Conservation (phyloP, 2,329 filamentous ascomycete genomes). For the Didymella exigua region DNA sequence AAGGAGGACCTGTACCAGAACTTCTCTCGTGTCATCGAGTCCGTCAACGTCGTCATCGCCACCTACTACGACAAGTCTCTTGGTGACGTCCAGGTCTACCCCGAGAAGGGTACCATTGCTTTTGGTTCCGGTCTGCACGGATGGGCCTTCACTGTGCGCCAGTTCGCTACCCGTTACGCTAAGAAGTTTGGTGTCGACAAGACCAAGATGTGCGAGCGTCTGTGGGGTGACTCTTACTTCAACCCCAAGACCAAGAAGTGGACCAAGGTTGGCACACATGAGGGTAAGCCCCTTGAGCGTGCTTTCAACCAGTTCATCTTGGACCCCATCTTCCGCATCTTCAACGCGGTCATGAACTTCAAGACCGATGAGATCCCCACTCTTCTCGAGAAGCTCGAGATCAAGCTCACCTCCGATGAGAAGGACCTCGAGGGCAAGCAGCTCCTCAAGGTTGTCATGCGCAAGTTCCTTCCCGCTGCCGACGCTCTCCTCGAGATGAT, state of each 20-base stretch:
- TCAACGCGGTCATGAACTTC: slow-evolving; percentile 95
- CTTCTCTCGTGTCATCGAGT: slow-evolving; percentile 99
- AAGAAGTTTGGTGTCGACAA: slow-evolving; percentile 99
- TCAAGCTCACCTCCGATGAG: slow-evolving; percentile 88
- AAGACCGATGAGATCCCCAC: slow-evolving; percentile 88
- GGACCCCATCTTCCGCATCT: slow-evolving; percentile 99
- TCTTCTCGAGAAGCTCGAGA: slow-evolving; percentile 89
- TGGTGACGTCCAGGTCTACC: slow-evolving; percentile 98
- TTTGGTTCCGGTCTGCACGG: slow-evolving; percentile 99
- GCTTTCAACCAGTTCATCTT: slow-evolving; percentile 99
- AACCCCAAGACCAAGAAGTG: slow-evolving; percentile 99
- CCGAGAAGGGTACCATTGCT: slow-evolving; percentile 94
- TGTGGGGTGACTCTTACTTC: slow-evolving; percentile 99
- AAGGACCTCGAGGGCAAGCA: slow-evolving; percentile 95
- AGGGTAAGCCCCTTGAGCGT: slow-evolving; percentile 92
- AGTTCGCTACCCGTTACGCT: slow-evolving; percentile 94
- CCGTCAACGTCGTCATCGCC: slow-evolving; percentile 99
- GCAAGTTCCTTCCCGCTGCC: slow-evolving; percentile 97
- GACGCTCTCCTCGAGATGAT: slow-evolving; percentile 99
- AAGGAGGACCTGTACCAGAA: slow-evolving; percentile 99
- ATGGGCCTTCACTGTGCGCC: slow-evolving; percentile 99
- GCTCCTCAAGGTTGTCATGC: slow-evolving; percentile 97
- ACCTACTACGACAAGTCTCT: slow-evolving; percentile 97
- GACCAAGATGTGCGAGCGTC: slow-evolving; percentile 99
- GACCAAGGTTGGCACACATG: slow-evolving; percentile 83